Base-by-base conservation (phyloP, 2,329 filamentous ascomycete species). In the Ophiostoma triangulosporum region DNA sequence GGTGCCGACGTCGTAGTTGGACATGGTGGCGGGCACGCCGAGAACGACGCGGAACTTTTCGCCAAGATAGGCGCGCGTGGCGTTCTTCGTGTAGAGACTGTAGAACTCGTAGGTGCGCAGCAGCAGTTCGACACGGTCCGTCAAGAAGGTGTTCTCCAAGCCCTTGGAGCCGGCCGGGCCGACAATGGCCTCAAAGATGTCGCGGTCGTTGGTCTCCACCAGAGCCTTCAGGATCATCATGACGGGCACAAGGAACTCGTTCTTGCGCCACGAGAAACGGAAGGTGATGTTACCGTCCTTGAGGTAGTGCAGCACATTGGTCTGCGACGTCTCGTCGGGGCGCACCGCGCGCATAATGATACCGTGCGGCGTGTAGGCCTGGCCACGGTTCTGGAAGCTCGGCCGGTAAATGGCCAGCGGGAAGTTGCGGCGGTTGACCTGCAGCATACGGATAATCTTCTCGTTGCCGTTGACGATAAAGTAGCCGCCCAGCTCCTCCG, bases 381-480 rank as follows among this genome's bases (percentile, higher is more conserved):
- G 76, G 35, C 93, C 93, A 71, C 93, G 83, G 63, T 88, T 90
- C 59, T 80, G 78, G 71, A 97, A 98, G 60, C 90, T 95, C 49
- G 85, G 83, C 65, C 93, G 86, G 61, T 88, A 80, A 66, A 97
- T 96, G 48, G 91, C 91, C 80, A 96, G 86, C 50, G 93, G 91
- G 64, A 88, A 96, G 68, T 98, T 98, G 64, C 93, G 79, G 68
- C 88, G 81, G 65, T 89, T 88, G 57, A 97, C 80, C 59, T 95
- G 83, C 58, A 98, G 76, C 73, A 97, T 82, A 64, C 93, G 88
- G 62, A 97, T 89, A 55, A 97, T 80, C 72, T 96, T 97, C 68
- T 98, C 93, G 64, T 90, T 95, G 59, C 93, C 93, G 66, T 98
- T 98, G 63, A 98, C 86, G 62, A 98, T 82, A 65, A 97, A 98